These are phyloP conservation scores for Umbilicus rupestris DNA, from an alignment of 164 flowering plant species.

Conservation along the genomic window DNA sequence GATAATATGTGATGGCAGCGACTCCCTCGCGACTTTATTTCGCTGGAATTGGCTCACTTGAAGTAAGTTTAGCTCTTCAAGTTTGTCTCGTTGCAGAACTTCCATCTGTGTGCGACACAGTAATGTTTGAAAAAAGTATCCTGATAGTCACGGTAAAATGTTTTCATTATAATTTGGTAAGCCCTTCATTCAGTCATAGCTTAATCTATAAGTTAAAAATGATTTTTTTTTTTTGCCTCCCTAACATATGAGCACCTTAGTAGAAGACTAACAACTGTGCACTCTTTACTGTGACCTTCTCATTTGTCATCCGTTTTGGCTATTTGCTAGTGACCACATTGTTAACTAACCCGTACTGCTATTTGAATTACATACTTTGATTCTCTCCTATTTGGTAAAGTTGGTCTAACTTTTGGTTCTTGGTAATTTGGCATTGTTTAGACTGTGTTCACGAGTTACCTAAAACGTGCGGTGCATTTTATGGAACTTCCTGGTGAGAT, in stretches of 20 bases:
- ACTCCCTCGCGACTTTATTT: slow-evolving; percentile 91
- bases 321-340: neutral
- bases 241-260: too few relatives aligned
- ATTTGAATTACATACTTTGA: neutral
- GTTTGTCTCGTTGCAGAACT: neutral
- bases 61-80: slow-evolving; percentile 41
- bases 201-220: neutral
- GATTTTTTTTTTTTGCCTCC: neutral
- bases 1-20: slow-evolving; percentile 92
- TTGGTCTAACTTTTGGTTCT: neutral
- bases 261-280: neutral
- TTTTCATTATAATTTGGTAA: neutral
- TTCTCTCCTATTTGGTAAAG: neutral
- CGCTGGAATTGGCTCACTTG: slow-evolving; percentile 81
- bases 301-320: neutral
- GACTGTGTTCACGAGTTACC: slow-evolving; percentile 78
- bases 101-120: neutral
- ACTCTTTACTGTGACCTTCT: neutral
- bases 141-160: neutral
- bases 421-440: slow-evolving; percentile 16
- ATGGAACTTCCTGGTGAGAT: slow-evolving; percentile 99
- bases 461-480: slow-evolving; percentile 83
- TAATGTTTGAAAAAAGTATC: neutral
- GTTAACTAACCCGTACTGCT: neutral
- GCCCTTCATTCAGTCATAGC: neutral